Conservation (phyloP, 1,284 basidiomycete species). For the Puccinia polysora region DNA sequence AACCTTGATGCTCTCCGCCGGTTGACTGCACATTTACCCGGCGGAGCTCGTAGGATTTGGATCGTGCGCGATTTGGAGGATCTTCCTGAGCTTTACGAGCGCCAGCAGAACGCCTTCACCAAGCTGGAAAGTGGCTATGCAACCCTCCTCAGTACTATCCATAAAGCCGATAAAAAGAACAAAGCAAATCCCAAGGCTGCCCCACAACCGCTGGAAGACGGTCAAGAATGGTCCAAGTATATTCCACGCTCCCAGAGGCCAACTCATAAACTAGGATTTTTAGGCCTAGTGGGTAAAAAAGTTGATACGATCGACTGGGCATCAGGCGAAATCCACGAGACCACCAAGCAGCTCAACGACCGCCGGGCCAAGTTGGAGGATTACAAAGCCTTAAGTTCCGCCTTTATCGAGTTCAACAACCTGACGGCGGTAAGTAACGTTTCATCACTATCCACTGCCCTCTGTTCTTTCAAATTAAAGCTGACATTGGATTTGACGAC, state of each 20-base stretch:
- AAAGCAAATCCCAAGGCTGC: slow-evolving; percentile 52
- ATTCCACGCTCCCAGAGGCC: slow-evolving; percentile 71
- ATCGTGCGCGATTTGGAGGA: slow-evolving; percentile 79
- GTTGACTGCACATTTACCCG: slow-evolving; percentile 71
- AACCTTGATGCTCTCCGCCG: slow-evolving; percentile 62
- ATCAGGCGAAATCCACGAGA: slow-evolving; percentile 58
- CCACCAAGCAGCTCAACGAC: slow-evolving; percentile 58
- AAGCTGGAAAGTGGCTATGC: slow-evolving; percentile 83
- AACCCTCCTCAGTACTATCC: slow-evolving; percentile 66
- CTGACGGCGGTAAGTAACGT: slow-evolving; percentile 64
- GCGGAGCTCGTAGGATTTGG: slow-evolving; percentile 83
- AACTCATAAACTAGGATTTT: slow-evolving; percentile 63
- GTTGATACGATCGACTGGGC: slow-evolving; percentile 88
- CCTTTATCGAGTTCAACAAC: slow-evolving; percentile 83
- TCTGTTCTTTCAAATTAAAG: neutral
- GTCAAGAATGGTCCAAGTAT: slow-evolving; percentile 56
- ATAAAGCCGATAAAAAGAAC: slow-evolving; percentile 57
- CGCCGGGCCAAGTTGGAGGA: slow-evolving; percentile 63
- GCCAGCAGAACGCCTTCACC: slow-evolving; percentile 66
- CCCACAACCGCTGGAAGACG: slow-evolving; percentile 47
- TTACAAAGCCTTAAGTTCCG: slow-evolving; percentile 58
- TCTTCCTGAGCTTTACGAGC: slow-evolving; percentile 74
- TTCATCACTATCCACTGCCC: slow-evolving; percentile 47
- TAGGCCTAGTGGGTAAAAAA: slow-evolving; percentile 67
- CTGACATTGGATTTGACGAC: too few species aligned